Evolutionary conservation across 169 alveolate species (phyloP).

Genomic region (Cystoisospora suis): DNA sequence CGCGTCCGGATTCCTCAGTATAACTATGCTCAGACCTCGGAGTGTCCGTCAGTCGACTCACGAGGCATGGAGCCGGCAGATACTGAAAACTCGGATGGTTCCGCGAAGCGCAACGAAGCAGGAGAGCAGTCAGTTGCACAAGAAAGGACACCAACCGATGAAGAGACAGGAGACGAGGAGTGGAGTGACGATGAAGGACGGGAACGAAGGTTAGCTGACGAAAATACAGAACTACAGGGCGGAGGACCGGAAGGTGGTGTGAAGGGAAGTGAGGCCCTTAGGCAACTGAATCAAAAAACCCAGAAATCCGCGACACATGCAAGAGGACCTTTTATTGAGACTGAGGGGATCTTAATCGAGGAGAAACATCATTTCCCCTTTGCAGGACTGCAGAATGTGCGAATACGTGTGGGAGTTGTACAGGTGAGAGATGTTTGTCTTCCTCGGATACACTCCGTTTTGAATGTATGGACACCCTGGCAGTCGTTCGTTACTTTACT

Average conservation of each 20-base stretch:
- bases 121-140: not conserved
- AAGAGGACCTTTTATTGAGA: too few species aligned
- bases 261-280: too few species aligned
- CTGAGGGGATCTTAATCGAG: slow-evolving; percentile 11
- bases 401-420: slow-evolving; percentile 23
- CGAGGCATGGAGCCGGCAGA: not conserved
- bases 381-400: slow-evolving; percentile 54
- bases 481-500: too few species aligned
- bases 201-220: too few species aligned
- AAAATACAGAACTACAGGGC: too few species aligned
- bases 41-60: not conserved
- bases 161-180: not conserved
- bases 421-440: too few species aligned
- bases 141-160: not conserved
- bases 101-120: slow-evolving; percentile 13
- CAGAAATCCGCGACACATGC: too few species aligned
- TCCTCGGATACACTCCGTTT: too few species aligned
- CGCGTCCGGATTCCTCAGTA: slow-evolving; percentile 38
- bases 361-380: slow-evolving; percentile 58
- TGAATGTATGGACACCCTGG: too few species aligned
- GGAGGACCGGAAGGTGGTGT: too few species aligned
- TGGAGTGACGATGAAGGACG: not conserved
- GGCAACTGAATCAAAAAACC: too few species aligned
- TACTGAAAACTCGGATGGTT: not conserved
- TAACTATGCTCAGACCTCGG: not conserved